Evolutionary conservation across 176 grass and related monocot species (phyloP), one percentile per base, ranked within the genome.

Genomic region (Puya raimondii): DNA sequence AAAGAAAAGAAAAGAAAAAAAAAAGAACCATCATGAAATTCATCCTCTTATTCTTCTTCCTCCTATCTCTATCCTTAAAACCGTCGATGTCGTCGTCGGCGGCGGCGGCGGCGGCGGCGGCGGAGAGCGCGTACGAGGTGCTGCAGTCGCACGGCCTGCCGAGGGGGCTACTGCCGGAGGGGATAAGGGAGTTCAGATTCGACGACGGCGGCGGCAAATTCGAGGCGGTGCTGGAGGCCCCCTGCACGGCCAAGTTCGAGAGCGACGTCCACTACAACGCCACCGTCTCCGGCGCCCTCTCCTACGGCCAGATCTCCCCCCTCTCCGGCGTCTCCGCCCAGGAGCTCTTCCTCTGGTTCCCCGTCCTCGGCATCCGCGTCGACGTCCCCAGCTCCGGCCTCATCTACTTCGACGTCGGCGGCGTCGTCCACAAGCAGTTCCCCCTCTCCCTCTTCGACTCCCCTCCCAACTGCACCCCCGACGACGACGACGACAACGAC

Each of bases 341-440:
- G 75, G 91, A 94, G 56, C 83, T 94, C 12, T 94, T 94, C 70
- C 84, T 94, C 1, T 94, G 91, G 91, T 94, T 94, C 78, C 81
- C 75, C 63, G 86, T 94, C 53, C 70, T 63, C 17, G 76, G 79
- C 57, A 89, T 94, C 82, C 68, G 76, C 27, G 80, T 94, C 64
- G 91, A 94, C 61, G 61, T 84, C 29, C 75, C 86, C 0, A 84
- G 83, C 49, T 72, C 91, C 2, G 91, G 91, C 1, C 80, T 94
- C 68, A 94, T 94, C 70, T 82, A 80, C 83, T 94, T 94, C 83
- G 84, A 94, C 25, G 86, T 94, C 10, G 86, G 91, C 10, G 86
- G 91, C 12, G 91, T 89, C 2, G 90, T 93, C 0, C 79, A 76
- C 67, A 93, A 93, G 74, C 82, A 85, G 70, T 83, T 89, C 59